Percentiles rank a stretch among this genome's conserved stretches.
Evolutionary conservation across 768 basidiomycete genomes (phyloP).

Genomic region (Megacollybia marginata): DNA sequence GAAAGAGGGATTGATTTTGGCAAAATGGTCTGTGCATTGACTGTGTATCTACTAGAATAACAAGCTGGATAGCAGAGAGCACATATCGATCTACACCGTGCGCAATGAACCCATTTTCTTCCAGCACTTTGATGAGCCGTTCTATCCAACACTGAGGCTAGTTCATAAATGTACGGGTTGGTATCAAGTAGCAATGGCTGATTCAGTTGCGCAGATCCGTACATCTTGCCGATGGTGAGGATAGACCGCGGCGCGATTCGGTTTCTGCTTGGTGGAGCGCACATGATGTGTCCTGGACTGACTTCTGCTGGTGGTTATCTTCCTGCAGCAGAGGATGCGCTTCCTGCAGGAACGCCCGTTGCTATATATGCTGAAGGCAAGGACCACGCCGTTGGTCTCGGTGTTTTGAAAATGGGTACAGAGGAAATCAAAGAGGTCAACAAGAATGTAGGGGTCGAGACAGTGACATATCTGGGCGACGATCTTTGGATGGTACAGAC

Average conservation of each 20-base stretch:
- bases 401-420: constrained; percentile 71
- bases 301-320: constrained; percentile 89
- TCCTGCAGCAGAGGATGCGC: constrained; percentile 59
- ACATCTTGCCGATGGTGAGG: constrained; percentile 78
- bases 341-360: constrained; percentile 73
- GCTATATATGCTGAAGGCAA: constrained; percentile 95
- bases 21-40: constrained; percentile 74
- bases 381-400: constrained; percentile 83
- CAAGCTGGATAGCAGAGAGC: constrained; percentile 70
- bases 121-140: constrained; percentile 93
- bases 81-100: constrained; percentile 88
- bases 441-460: constrained; percentile 87
- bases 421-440: constrained; percentile 89
- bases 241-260: constrained; percentile 97
- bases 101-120: constrained; percentile 86
- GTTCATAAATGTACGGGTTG: constrained; percentile 79
- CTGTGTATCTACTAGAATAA: neutral
- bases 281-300: constrained; percentile 97
- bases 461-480: constrained; percentile 79
- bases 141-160: constrained; percentile 81
- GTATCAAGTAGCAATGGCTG: neutral
- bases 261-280: constrained; percentile 87
- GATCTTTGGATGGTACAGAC: constrained; percentile 73
- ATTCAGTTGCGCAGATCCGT: constrained; percentile 60
- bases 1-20: constrained; percentile 89